Evolutionary conservation across 495 filamentous ascomycete genomes (phyloP).

Genomic region (Collariella sp.): DNA sequence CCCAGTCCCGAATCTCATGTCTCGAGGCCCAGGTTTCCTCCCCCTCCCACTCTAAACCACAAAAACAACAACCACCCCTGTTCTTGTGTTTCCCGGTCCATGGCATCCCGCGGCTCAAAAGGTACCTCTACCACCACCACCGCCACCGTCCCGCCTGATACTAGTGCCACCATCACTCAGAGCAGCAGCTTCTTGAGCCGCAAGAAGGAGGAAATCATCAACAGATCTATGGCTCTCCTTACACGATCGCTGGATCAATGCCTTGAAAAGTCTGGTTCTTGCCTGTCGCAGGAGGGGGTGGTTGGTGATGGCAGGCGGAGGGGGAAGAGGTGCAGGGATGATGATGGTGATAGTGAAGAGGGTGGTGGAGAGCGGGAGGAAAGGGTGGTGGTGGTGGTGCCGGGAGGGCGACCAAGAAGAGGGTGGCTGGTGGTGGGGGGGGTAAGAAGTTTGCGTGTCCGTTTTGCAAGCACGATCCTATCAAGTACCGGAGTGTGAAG

Average conservation of each 20-base stretch:
- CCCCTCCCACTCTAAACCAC: constrained; percentile 8
- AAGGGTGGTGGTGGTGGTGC: background rate
- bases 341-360: too few relatives aligned
- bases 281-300: constrained; percentile 7
- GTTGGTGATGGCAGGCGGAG: constrained; percentile 3
- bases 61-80: constrained; percentile 1
- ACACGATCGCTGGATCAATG: constrained; percentile 17
- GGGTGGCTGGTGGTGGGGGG: constrained; percentile 5
- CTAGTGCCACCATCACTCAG: background rate
- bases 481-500: constrained; percentile 25
- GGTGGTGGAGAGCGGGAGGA: background rate
- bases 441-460: constrained; percentile 33
- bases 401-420: constrained; percentile 14
- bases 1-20: constrained; percentile 21
- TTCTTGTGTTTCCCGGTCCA: constrained; percentile 16
- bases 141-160: background rate
- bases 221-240: constrained; percentile 26
- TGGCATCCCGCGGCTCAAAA: constrained; percentile 22
- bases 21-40: constrained; percentile 20
- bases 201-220: constrained; percentile 24
- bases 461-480: constrained; percentile 35
- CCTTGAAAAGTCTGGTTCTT: constrained; percentile 16
- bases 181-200: constrained; percentile 18
- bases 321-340: constrained; percentile 2
- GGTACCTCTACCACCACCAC: constrained; percentile 16